Percentiles rank a stretch among this genome's conserved stretches.
These are phyloP conservation scores for Obelidium mucronatum DNA, from an alignment of 192 early-diverging fungal genomes.

Conservation along the genomic window DNA sequence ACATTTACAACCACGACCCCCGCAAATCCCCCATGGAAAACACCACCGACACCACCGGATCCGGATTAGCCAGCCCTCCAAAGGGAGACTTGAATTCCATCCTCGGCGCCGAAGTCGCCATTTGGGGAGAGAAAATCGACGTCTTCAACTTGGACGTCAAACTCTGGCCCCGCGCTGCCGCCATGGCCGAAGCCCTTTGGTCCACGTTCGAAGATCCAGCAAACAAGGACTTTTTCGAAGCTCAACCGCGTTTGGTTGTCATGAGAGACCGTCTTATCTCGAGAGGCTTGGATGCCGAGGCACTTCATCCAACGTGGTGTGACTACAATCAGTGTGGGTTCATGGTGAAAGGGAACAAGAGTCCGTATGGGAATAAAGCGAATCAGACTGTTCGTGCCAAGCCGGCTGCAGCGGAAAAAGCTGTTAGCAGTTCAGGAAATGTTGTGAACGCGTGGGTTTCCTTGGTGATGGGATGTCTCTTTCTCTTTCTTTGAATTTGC, in stretches of 20 bases:
- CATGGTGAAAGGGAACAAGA: no score
- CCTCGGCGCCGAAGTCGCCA: constrained; percentile 10
- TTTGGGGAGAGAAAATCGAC: constrained; percentile 29
- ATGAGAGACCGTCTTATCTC: constrained; percentile 9
- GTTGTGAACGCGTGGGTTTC: no score
- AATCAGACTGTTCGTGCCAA: no score
- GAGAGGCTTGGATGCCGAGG: not conserved
- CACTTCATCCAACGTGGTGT: constrained; percentile 31
- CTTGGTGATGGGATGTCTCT: no score
- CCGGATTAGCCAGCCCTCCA: not conserved
- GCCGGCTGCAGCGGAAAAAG: no score
- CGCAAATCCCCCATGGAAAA: not conserved
- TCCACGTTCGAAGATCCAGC: constrained; percentile 18
- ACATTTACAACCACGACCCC: constrained; percentile 20
- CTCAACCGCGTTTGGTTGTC: not conserved
- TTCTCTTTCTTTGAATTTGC: no score
- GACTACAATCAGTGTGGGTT: constrained; percentile 7
- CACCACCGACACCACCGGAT: not conserved
- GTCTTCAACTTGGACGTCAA: constrained; percentile 22
- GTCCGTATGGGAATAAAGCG: no score
- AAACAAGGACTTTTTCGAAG: constrained; percentile 21
- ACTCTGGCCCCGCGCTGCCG: constrained; percentile 32
- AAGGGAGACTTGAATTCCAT: not conserved
- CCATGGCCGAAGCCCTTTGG: constrained; percentile 26
- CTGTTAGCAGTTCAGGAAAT: no score